A percentile compares a stretch with the other conserved stretches of the same genome.
phyloP scores from a whole-genome alignment of 805 yeast species.

The Wickerhamomyces alni region DNA sequence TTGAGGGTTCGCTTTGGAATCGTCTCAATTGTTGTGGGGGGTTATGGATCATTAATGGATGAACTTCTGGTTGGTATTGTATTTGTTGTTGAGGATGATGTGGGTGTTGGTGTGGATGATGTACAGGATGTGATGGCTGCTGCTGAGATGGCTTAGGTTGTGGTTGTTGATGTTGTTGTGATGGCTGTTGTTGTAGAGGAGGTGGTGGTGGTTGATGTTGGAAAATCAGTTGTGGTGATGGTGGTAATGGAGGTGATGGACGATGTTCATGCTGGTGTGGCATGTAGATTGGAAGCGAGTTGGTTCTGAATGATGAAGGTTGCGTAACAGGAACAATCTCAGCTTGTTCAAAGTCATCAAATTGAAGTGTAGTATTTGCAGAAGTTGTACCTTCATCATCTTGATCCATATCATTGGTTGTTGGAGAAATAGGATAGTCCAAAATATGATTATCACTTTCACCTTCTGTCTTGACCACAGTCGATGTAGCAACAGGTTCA shows the following conservation, averaged over 20 bases:
- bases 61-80: neutral
- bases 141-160: too few species aligned
- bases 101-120: slow-evolving; percentile 7
- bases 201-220: slow-evolving; percentile 7
- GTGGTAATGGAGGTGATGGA: too few species aligned
- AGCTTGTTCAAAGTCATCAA: slow-evolving; percentile 10
- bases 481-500: slow-evolving; percentile 8
- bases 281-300: slow-evolving; percentile 7
- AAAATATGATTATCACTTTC: neutral
- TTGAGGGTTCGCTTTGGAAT: slow-evolving; percentile 3
- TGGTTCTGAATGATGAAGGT: slow-evolving; percentile 7
- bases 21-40: slow-evolving; percentile 1
- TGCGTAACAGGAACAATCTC: slow-evolving; percentile 12
- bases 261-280: neutral
- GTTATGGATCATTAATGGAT: neutral
- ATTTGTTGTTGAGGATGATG: too few species aligned
- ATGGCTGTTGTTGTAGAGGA: slow-evolving; percentile 9
- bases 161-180: neutral
- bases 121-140: slow-evolving; percentile 6
- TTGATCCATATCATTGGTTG: neutral
- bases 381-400: slow-evolving; percentile 8
- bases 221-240: neutral
- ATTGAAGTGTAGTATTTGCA: slow-evolving; percentile 12
- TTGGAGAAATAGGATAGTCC: neutral
- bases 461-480: neutral